Conservation (phyloP, 1,139 yeast genomes). For the Magnusiomyces tetraspermus region DNA sequence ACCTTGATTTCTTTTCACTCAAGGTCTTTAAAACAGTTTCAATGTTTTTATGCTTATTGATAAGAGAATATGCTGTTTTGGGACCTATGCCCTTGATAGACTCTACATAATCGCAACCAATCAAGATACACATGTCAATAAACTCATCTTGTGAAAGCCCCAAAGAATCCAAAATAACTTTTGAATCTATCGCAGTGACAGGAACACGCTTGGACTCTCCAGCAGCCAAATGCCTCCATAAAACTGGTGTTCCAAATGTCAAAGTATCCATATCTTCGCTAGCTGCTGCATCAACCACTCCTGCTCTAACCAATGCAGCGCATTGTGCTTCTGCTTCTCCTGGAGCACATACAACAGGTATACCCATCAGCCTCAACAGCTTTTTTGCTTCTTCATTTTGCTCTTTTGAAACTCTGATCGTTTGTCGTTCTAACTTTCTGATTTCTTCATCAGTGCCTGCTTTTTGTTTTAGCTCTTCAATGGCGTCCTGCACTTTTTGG, state of each 20-base stretch:
- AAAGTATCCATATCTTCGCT: slow-evolving; percentile 98
- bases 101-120: slow-evolving; percentile 97
- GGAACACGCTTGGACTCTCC: slow-evolving; percentile 92
- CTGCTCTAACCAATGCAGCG: slow-evolving; percentile 81
- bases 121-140: slow-evolving; percentile 79
- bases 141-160: slow-evolving; percentile 65
- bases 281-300: slow-evolving; percentile 88
- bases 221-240: slow-evolving; percentile 83
- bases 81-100: slow-evolving; percentile 95
- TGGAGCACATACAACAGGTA: slow-evolving; percentile 88
- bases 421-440: slow-evolving; percentile 70
- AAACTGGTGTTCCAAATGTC: slow-evolving; percentile 76
- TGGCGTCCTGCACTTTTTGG: slow-evolving; percentile 71
- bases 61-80: slow-evolving; percentile 79
- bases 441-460: slow-evolving; percentile 72
- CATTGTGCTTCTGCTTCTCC: slow-evolving; percentile 99
- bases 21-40: slow-evolving; percentile 68
- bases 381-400: slow-evolving; percentile 92
- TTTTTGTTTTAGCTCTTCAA: slow-evolving; percentile 65
- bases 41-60: slow-evolving; percentile 72
- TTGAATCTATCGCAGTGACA: slow-evolving; percentile 69
- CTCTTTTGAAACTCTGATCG: slow-evolving; percentile 77
- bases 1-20: slow-evolving; percentile 51
- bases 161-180: slow-evolving; percentile 63
- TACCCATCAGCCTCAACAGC: slow-evolving; percentile 78